Base-by-base conservation (phyloP, 805 yeast genomes). In the Monosporozyma servazzii region DNA sequence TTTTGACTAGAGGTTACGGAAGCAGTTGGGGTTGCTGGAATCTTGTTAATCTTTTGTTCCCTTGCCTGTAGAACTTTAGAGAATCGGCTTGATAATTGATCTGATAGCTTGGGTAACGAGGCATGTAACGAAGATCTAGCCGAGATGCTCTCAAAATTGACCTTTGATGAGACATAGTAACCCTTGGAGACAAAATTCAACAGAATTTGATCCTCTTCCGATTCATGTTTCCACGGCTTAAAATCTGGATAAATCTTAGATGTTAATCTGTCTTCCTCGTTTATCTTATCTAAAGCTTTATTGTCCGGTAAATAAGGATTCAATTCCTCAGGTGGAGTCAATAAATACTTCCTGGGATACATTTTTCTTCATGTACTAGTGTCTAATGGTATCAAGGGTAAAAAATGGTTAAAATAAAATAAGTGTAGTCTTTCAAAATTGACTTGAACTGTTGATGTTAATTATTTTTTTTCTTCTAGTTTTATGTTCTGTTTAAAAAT, bases 121-220 rank as follows among this genome's bases (percentile, higher is more conserved):
- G 63, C 68, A 48, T 64, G 68, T 11, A 67, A 47, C 1, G 69
- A 62, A 5, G 71, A 67, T 50, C 69, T 60, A n/a, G 69, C 69
- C 2, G 70, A 66, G 31, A 67, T 65, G 40, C 68, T 66, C 48
- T 67, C 71, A 48, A 67, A 66, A 49, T 63, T 66, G 3, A 67
- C 71, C 43, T 62, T 66, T 3, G 69, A 60, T 13, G 66, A 59
- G 3, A 62, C 53, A 44, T 66, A 67, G 50, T 59, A 67, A 11
- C 71, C 71, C 46, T 65, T 67, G 3, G 69, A 59, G 2, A 67
- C 66, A 54, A 58, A 67, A 54, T 62, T 60, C 20, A 57, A 48
- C 40, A 67, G 53, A 3, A 67, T 62, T 39, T 59, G 59, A 52
- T 67, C 71, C 40, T 67, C 70, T 39, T 58, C 58, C 20, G 57